Evolutionary conservation across 352 stramenopile species (phyloP), one percentile per base, ranked within the genome.

Genomic region (Phytophthora pluvialis): DNA sequence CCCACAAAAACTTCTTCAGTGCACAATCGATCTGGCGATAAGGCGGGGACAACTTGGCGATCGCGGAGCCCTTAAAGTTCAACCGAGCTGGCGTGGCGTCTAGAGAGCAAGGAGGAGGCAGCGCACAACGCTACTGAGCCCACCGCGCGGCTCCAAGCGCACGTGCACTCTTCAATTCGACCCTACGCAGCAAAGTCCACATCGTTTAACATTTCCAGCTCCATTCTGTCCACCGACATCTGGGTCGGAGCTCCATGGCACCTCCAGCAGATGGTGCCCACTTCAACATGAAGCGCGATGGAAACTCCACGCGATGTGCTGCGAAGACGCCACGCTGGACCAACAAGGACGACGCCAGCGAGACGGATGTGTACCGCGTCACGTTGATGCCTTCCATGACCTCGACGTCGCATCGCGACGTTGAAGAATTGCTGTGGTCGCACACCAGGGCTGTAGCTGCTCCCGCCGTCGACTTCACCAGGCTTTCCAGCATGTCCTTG

Each of bases 1-100:
- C 36, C 39, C 31, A 53, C 1, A 21, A 21, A 21, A 21, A 21
- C 48, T 47, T 53, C 40, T 55, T 67, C 49, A 67, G 40, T 32
- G 48, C 42, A 50, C 60, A 31, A 63, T 68, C 60, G 16, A 28
- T 45, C 60, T 69, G 60, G 45, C 60, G 31, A 69, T 63, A 69
- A 64, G 52, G 53, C 44, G 43, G 64, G 60, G 36, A 53, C 29
- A 39, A 53, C 33, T 29, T 18, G 33, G 29, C 33, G 31, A 54
- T 60, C 58, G 26, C 32, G 26, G 28, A 7, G 25, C 10, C 55
- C 36, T 49, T 49, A 26, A 53, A 28, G 35, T 52, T 25, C 44
- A 58, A 33, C 25, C 10, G 47, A 49, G 29, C 49, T 62, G 9
- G 25, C 25, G 43, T 21, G 25, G 18, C 44, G 48, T 21, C 35